Evolutionary conservation across 306 rosid species (phyloP).

Genomic region (Quercus wislizeni): DNA sequence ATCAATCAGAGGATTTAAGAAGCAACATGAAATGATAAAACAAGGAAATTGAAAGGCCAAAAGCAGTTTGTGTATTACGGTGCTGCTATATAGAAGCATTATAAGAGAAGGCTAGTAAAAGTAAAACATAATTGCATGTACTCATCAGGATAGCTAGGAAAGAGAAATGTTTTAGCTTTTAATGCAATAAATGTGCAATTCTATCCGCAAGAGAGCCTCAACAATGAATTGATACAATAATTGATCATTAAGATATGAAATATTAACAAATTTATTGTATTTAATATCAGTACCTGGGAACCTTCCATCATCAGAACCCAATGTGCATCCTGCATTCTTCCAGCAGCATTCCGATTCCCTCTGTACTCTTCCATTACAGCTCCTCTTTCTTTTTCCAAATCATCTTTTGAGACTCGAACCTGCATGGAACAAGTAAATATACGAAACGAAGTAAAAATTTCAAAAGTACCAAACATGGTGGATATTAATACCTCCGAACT

Average conservation of each 20-base stretch:
- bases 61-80: background rate
- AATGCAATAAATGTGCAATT: background rate
- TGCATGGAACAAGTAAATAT: constrained; percentile 29
- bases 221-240: background rate
- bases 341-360: constrained; percentile 84
- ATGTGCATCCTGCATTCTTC: constrained; percentile 96
- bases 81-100: background rate
- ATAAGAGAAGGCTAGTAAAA: background rate
- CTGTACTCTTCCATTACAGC: constrained; percentile 95
- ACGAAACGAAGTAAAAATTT: background rate
- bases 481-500: constrained; percentile 71
- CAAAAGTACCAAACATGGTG: background rate
- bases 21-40: constrained; percentile 8
- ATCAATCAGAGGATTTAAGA: constrained; percentile 22
- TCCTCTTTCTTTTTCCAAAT: constrained; percentile 86
- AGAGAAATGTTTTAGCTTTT: background rate
- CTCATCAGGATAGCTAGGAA: background rate
- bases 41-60: background rate
- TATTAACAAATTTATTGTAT: background rate
- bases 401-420: constrained; percentile 86
- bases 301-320: constrained; percentile 90
- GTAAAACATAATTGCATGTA: background rate
- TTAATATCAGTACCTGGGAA: constrained; percentile 58
- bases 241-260: background rate
- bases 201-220: background rate